These are phyloP conservation scores for Neurospora sublineolata DNA, from an alignment of 495 filamentous ascomycete species.

Conservation along the genomic window DNA sequence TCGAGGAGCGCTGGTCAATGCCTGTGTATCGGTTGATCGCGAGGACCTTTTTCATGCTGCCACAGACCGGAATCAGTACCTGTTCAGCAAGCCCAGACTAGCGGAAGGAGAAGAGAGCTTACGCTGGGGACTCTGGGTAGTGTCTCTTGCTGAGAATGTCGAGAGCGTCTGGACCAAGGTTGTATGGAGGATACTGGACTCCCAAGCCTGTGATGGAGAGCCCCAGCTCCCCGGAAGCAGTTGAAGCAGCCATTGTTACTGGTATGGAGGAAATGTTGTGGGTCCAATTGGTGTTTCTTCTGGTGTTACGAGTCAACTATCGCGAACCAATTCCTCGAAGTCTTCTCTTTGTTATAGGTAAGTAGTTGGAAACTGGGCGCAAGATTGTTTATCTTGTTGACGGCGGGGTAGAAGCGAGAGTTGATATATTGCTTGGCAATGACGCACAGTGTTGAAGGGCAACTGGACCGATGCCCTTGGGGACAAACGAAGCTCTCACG, in stretches of 20 bases:
- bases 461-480: neutral
- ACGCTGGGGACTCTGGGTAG: slow-evolving; percentile 41
- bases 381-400: neutral
- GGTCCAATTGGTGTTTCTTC: slow-evolving; percentile 6
- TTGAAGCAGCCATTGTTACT: slow-evolving; percentile 14
- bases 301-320: neutral
- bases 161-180: slow-evolving; percentile 27
- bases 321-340: neutral
- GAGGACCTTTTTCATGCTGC: slow-evolving; percentile 46
- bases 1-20: slow-evolving; percentile 49
- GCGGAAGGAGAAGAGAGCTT: too few species aligned
- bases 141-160: slow-evolving; percentile 33
- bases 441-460: neutral
- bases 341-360: neutral
- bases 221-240: slow-evolving; percentile 25
- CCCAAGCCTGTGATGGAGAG: slow-evolving; percentile 42
- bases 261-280: neutral
- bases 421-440: neutral
- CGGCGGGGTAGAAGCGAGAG: neutral
- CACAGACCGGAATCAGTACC: neutral
- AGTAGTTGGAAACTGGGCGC: neutral
- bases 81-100: neutral
- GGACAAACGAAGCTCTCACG: neutral
- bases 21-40: slow-evolving; percentile 53
- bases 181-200: slow-evolving; percentile 38